Conservation (phyloP, 2,329 filamentous ascomycete genomes). For the Beauveria sp. region DNA sequence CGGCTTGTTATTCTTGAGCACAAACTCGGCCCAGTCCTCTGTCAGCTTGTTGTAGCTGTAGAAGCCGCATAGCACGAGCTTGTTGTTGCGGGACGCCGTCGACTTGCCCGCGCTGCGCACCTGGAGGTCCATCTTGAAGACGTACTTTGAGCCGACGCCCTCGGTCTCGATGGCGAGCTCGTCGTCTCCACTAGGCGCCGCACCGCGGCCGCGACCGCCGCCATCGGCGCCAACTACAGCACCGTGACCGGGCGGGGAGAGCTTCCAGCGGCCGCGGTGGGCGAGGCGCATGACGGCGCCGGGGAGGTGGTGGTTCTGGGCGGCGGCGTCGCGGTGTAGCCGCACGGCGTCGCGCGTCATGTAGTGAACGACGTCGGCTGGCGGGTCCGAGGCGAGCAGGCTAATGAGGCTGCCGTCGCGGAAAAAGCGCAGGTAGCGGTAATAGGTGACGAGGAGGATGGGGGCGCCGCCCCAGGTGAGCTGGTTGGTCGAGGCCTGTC, state of each 20-base stretch:
- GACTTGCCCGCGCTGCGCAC: slow-evolving; percentile 57
- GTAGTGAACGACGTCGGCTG: slow-evolving; percentile 78
- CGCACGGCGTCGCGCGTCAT: slow-evolving; percentile 63
- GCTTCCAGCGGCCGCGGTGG: slow-evolving; percentile 47
- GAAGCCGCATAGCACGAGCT: slow-evolving; percentile 80
- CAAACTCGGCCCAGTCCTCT: slow-evolving; percentile 84
- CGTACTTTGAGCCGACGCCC: slow-evolving; percentile 69
- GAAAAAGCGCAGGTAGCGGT: slow-evolving; percentile 92
- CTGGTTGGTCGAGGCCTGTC: slow-evolving; percentile 62
- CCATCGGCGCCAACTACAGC: slow-evolving; percentile 61
- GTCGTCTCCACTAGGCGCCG: slow-evolving; percentile 45
- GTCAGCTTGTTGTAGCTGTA: slow-evolving; percentile 87
- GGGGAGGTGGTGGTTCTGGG: slow-evolving; percentile 22
- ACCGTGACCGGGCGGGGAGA: slow-evolving; percentile 31
- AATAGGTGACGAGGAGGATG: slow-evolving; percentile 95
- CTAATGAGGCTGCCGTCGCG: slow-evolving; percentile 79
- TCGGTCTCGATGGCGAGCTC: slow-evolving; percentile 81
- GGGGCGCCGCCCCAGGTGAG: slow-evolving; percentile 67
- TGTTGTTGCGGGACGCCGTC: slow-evolving; percentile 64
- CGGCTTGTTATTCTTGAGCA: slow-evolving; percentile 53
- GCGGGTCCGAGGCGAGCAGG: slow-evolving; percentile 73
- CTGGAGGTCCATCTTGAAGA: slow-evolving; percentile 73
- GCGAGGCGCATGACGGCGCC: slow-evolving; percentile 60
- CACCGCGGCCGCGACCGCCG: slow-evolving; percentile 41
- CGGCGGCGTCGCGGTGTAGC: slow-evolving; percentile 31